A percentile compares a stretch with the other conserved stretches of the same genome.
phyloP scores from a whole-genome alignment of 73 alveolate genomes.

The Paramecium primaurelia region DNA sequence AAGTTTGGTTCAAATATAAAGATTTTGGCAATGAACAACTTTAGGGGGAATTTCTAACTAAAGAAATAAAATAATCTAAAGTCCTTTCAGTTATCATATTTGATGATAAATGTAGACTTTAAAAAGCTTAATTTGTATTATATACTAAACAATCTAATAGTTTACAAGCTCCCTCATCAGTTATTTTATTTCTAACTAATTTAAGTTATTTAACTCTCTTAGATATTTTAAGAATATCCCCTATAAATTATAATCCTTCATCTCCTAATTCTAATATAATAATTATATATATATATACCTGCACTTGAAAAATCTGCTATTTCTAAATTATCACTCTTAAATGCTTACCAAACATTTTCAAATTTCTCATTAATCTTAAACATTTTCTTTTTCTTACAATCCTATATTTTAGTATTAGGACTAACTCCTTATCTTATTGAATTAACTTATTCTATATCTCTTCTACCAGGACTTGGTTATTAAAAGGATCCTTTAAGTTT shows the following conservation, averaged over 20 bases:
- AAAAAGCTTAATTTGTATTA: neutral
- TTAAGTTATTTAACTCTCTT: conserved; percentile 28
- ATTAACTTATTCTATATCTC: neutral
- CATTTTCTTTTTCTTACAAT: neutral
- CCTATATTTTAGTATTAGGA: neutral
- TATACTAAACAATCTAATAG: neutral
- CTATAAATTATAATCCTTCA: neutral
- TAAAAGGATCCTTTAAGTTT: neutral
- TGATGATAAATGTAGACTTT: neutral
- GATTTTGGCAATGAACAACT: conserved; percentile 7
- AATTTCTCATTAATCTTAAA: conserved; percentile 32
- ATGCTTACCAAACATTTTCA: conserved; percentile 26
- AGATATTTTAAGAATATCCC: neutral
- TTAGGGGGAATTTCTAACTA: neutral
- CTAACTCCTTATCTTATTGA: neutral
- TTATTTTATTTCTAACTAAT: conserved; percentile 24
- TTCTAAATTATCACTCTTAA: conserved; percentile 29
- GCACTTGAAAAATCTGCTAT: conserved; percentile 39
- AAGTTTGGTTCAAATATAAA: neutral
- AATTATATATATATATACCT: neutral
- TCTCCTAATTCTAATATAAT: neutral
- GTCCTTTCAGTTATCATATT: conserved; percentile 46
- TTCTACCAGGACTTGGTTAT: neutral
- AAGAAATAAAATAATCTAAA: neutral
- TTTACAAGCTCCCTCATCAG: conserved; percentile 42